phyloP scores from a whole-genome alignment of 1,284 basidiomycete species.

The Papiliotrema terrestris region DNA sequence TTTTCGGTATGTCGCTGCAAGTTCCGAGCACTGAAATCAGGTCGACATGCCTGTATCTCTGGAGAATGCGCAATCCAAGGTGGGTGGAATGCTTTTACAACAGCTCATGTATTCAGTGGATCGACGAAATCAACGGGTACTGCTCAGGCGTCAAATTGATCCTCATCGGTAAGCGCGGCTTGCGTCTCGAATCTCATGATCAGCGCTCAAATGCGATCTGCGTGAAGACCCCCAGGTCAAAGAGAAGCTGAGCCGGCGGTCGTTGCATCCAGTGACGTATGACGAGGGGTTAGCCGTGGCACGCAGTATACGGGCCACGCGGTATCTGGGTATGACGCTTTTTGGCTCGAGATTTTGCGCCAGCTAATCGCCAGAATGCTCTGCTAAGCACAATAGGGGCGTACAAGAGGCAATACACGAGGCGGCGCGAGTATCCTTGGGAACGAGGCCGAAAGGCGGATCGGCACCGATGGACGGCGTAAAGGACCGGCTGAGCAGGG shows the following conservation, averaged over 20 bases:
- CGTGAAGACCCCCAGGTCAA: conserved; percentile 68
- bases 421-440: conserved; percentile 76
- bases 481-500: not conserved
- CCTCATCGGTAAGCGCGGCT: conserved; percentile 67
- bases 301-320: conserved; percentile 80
- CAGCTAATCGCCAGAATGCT: conserved; percentile 65
- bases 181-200: conserved; percentile 12
- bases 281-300: conserved; percentile 85
- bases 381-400: conserved; percentile 90
- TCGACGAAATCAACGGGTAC: conserved; percentile 59
- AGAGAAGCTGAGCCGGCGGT: conserved; percentile 57
- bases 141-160: conserved; percentile 92
- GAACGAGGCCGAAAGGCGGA: conserved; percentile 63
- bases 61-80: conserved; percentile 90
- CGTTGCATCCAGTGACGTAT: conserved; percentile 72
- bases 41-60: conserved; percentile 86
- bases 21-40: conserved; percentile 48
- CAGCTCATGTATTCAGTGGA: conserved; percentile 31
- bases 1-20: conserved; percentile 63
- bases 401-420: conserved; percentile 89
- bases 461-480: conserved; percentile 1
- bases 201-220: conserved; percentile 92
- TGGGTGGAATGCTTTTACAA: conserved; percentile 38
- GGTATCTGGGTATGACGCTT: conserved; percentile 71
- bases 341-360: not conserved